Base-by-base conservation (phyloP, 352 stramenopile species). In the Globisporangium ultimum region DNA sequence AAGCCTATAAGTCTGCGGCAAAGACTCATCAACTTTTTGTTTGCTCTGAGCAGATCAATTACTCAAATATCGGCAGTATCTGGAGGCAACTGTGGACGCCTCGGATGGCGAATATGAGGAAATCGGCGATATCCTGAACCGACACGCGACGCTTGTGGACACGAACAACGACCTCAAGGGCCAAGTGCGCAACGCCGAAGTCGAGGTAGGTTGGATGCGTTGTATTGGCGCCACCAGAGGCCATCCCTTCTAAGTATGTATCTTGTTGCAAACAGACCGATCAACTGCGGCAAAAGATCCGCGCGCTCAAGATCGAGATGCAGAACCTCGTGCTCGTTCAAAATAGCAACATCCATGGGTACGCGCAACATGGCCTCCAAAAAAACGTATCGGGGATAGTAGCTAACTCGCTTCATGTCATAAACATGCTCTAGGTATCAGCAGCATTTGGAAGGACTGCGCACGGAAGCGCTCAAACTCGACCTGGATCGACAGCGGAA, bases 91-190 rank as follows among this genome's bases (percentile, higher is more conserved):
- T 10, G 85, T 96, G 18, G 82, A 93, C 36, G 69, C 83, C 0
- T 91, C 87, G 6, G 89, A 96, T 21, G 72, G 88, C 43, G 84
- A 88, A 63, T 94, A 89, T 48, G 84, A 95, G 64, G 87, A 93
- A 60, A 89, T 93, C 52, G 76, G 72, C 22, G 87, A 95, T 43
- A 86, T 96, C 58, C 67, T 95, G 18, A 95, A 91, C 68, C 83
- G 89, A 11, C 78, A 95, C 55, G 71, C 77, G 15, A 97, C 87
- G 50, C 71, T 97, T 1, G 68, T 93, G 10, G 81, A 93, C 57
- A 93, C 91, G 4, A 97, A 97, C 62, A 83, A 80, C 49, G 88
- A 97, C 54, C 70, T 97, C 13, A 84, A 82, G 45, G 70, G 70
- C n/a, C 88, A 90, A 68, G 83, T 88, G 24, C 73, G 75, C 2